Evolutionary conservation across 78 protist species (phyloP), one percentile per base, ranked within the genome.

Genomic region (Corallochytrium limacisporum): DNA sequence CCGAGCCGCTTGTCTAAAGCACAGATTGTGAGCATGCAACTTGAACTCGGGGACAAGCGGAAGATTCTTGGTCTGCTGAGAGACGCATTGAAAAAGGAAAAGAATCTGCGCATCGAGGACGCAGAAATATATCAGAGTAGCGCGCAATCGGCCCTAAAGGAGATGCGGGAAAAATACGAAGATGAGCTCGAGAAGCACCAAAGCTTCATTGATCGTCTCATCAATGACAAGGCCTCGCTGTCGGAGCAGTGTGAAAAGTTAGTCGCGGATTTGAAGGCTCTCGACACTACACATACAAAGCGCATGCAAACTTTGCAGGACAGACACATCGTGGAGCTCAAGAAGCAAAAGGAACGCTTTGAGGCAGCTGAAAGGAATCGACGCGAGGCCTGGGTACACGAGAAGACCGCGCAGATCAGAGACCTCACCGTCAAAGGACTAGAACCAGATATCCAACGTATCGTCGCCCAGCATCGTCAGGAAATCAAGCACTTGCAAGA

Each of bases 381-480:
- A 57, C 70, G 70, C 7, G 70, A 48, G 29, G 38, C 12, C 18
- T 63, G 70, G 70, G 29, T 48, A 31, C 33, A 12, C 46, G 60
- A 35, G 28, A 31, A 37, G 13, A 35, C 70, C 2, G 5, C 20
- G 32, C 50, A 63, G 57, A 63, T 63, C 70, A 63, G 48, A 46
- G 70, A 63, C 24, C 1, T 20, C 6, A 63, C 70, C 10, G 18
- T 63, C n/a, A 47, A 48, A 24, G 70, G 70, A 6, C 70, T 63
- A 3, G 70, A 63, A 44, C 70, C 70, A 24, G 70, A 63, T 10
- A 63, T 63, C 31, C 70, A 63, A 36, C 22, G 43, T 22, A 16
- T 46, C 44, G 31, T 47, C 31, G 56, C 57, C 2, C 8, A 57
- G 46, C 65, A 57, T 24, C 6, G 31, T 31, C 31, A 3, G 33